Evolutionary conservation across 768 basidiomycete species (phyloP).

Genomic region (Hysterangium stoloniferum): DNA sequence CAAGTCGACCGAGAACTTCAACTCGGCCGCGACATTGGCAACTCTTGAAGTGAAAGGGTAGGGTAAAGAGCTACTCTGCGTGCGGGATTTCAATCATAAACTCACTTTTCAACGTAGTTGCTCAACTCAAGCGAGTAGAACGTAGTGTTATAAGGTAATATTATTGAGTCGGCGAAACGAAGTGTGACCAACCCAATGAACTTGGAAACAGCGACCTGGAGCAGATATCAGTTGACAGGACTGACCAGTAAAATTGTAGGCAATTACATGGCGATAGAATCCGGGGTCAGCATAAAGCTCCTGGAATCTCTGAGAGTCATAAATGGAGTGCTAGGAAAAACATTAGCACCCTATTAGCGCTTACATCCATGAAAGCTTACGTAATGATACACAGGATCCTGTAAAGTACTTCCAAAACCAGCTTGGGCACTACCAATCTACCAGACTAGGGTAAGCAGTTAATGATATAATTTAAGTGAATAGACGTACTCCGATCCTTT

Average conservation of each 20-base stretch:
- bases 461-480: conserved; percentile 12
- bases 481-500: conserved; percentile 56
- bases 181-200: conserved; percentile 51
- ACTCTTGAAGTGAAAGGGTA: not conserved
- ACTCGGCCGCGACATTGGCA: not conserved
- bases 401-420: conserved; percentile 32
- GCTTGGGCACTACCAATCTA: conserved; percentile 24
- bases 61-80: not conserved
- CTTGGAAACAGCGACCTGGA: conserved; percentile 58
- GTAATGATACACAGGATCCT: conserved; percentile 69
- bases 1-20: conserved; percentile 1
- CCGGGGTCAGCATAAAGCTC: conserved; percentile 69
- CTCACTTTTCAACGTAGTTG: conserved; percentile 46
- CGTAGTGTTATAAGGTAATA: conserved; percentile 63
- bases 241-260: conserved; percentile 1
- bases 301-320: conserved; percentile 67
- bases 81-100: not conserved
- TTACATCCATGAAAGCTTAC: conserved; percentile 13
- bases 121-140: conserved; percentile 54
- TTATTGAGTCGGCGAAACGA: conserved; percentile 43
- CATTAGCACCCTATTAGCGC: not conserved
- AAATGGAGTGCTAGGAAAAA: conserved; percentile 48
- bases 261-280: conserved; percentile 62
- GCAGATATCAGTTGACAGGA: not conserved
- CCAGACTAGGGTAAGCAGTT: not conserved